Evolutionary conservation across 2,329 filamentous ascomycete genomes (phyloP).

Genomic region (Ophiognomonia clavigignenti-juglandacearum): DNA sequence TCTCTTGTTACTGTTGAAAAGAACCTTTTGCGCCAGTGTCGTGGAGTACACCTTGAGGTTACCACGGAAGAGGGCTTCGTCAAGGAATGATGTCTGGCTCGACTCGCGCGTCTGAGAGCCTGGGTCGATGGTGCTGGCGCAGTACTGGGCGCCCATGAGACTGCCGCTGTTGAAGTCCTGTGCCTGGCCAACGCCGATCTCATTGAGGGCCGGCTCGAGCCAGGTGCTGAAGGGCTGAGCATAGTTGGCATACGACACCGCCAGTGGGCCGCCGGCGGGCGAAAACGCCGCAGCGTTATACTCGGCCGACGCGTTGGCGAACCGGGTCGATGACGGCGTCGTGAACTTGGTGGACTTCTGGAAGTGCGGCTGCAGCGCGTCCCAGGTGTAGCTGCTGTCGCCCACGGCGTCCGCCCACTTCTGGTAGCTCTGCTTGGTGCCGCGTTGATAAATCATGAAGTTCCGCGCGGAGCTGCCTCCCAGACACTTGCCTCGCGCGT

Average conservation of each 20-base stretch:
- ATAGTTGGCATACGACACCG: not conserved
- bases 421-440: not conserved
- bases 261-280: not conserved
- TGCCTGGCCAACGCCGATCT: not conserved
- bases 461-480: conserved; percentile 4
- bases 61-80: not conserved
- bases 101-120: not conserved
- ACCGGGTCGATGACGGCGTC: not conserved
- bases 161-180: not conserved
- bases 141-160: not conserved
- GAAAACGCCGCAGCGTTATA: not conserved
- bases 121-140: not conserved
- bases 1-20: not conserved
- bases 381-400: conserved; percentile 1
- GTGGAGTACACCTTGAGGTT: not conserved
- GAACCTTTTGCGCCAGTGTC: not conserved
- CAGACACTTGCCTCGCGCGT: conserved; percentile 1
- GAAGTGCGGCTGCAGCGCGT: conserved; percentile 3
- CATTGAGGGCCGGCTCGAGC: not conserved
- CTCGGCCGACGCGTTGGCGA: not conserved
- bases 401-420: conserved; percentile 1
- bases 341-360: conserved; percentile 4
- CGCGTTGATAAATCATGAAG: conserved; percentile 8
- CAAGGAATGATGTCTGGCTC: conserved; percentile 5
- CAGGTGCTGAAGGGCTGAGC: conserved; percentile 2